Percentiles rank a stretch among this genome's conserved stretches.
These are phyloP conservation scores for Daldinia bambusicola DNA, from an alignment of 495 filamentous ascomycete species.

Conservation along the genomic window DNA sequence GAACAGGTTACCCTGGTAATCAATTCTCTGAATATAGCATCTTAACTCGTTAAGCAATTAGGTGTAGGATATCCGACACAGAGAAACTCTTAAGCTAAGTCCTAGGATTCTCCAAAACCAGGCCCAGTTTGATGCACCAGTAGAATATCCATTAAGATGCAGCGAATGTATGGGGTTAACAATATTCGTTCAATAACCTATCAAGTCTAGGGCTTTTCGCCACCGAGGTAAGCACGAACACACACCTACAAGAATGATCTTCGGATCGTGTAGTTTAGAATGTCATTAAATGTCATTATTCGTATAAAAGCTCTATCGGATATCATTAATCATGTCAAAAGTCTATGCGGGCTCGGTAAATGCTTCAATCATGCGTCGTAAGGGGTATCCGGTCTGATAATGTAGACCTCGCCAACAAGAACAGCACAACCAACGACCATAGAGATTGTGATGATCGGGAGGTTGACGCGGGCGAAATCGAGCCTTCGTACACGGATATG, in stretches of 20 bases:
- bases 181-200: neutral
- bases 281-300: constrained; percentile 26
- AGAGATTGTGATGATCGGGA: constrained; percentile 72
- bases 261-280: neutral
- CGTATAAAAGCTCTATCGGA: constrained; percentile 16
- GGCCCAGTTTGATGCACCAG: too few relatives aligned
- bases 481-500: constrained; percentile 66
- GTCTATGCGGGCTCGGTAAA: constrained; percentile 18
- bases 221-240: neutral
- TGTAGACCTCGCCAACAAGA: constrained; percentile 69
- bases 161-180: too few relatives aligned
- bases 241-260: neutral
- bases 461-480: constrained; percentile 71
- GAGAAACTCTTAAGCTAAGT: too few relatives aligned
- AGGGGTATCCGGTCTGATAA: constrained; percentile 50
- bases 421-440: constrained; percentile 70
- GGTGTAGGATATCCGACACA: too few relatives aligned
- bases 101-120: too few relatives aligned
- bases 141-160: too few relatives aligned
- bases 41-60: too few relatives aligned
- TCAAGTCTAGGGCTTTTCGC: neutral
- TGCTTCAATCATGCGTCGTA: constrained; percentile 24
- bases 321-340: constrained; percentile 27
- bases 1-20: too few relatives aligned
- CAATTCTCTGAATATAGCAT: too few relatives aligned